Conservation (phyloP, 2,329 filamentous ascomycete genomes). For the Cylindrodendrum hubeiense region DNA sequence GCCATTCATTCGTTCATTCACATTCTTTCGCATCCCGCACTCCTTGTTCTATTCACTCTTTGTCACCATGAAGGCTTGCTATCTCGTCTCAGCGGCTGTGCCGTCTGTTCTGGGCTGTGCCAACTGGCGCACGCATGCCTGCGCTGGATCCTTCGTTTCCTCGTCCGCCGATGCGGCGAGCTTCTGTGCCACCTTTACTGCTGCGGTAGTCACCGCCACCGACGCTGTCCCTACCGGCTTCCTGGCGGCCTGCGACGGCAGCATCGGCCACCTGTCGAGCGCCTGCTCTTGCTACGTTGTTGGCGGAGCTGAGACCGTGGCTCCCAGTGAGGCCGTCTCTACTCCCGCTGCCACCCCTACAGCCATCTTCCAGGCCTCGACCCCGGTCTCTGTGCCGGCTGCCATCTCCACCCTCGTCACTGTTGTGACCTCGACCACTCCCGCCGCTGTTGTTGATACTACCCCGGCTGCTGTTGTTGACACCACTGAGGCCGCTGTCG, state of each 20-base stretch:
- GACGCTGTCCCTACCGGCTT: neutral
- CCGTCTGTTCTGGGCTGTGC: conserved; percentile 16
- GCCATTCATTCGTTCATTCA: conserved; percentile 5
- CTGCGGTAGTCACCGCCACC: neutral
- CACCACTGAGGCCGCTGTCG: neutral
- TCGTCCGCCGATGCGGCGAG: neutral
- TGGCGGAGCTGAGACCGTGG: neutral
- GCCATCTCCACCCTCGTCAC: neutral
- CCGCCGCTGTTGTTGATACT: neutral
- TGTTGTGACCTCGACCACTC: neutral
- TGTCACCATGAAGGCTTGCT: conserved; percentile 15
- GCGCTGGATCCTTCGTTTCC: conserved; percentile 12
- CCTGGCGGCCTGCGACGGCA: conserved; percentile 4
- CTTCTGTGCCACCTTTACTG: conserved; percentile 14
- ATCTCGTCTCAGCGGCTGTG: conserved; percentile 21
- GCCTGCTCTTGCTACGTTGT: conserved; percentile 10
- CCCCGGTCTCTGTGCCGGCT: neutral
- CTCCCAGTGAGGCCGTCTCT: conserved; percentile 9
- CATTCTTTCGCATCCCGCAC: neutral
- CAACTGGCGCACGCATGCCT: conserved; percentile 4
- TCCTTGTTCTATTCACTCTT: neutral
- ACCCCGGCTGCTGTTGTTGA: neutral
- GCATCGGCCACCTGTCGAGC: conserved; percentile 5
- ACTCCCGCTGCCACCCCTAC: neutral
- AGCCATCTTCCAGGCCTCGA: neutral